Conservation (phyloP, 805 yeast genomes). For the Monosporozyma solicola region DNA sequence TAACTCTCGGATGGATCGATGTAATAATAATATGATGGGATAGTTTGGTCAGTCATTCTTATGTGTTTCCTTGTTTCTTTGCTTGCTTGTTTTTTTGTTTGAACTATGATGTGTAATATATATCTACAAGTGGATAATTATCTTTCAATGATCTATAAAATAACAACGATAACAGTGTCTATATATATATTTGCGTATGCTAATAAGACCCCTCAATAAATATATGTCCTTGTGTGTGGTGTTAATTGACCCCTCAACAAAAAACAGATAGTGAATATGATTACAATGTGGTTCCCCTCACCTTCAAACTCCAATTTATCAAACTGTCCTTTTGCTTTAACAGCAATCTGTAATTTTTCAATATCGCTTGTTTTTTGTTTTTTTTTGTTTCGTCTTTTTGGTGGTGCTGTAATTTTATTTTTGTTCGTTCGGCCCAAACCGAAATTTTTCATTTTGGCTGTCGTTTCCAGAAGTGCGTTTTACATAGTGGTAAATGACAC, state of each 20-base stretch:
- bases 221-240: background rate
- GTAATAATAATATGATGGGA: constrained; percentile 32
- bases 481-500: too few relatives aligned
- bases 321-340: background rate
- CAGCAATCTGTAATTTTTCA: background rate
- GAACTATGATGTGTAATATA: background rate
- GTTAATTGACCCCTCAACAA: background rate
- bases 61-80: background rate
- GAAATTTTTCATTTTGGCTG: background rate
- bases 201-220: too few relatives aligned
- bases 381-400: background rate
- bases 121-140: background rate
- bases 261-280: background rate
- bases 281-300: background rate
- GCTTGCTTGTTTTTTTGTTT: background rate
- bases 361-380: background rate
- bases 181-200: too few relatives aligned
- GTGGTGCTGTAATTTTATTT: too few relatives aligned
- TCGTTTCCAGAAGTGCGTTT: too few relatives aligned
- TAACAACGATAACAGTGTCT: too few relatives aligned
- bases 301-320: background rate
- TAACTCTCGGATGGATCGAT: constrained; percentile 30
- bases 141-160: too few relatives aligned
- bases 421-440: background rate
- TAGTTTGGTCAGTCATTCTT: constrained; percentile 11